Conservation (phyloP, 768 basidiomycete species). For the Lentinula boryana region DNA sequence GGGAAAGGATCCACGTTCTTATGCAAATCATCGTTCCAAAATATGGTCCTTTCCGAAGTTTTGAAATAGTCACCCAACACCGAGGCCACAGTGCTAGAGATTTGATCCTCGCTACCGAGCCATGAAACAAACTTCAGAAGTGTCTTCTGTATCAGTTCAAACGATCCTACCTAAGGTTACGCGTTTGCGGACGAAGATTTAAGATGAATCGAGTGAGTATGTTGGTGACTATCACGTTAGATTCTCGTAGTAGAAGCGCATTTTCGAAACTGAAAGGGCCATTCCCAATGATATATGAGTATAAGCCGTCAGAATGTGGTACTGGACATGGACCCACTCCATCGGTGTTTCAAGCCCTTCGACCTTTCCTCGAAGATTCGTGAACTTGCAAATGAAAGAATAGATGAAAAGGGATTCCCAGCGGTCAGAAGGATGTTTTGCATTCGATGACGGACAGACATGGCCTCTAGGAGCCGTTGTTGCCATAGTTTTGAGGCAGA, state of each 20-base stretch:
- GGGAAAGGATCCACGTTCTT: constrained; percentile 73
- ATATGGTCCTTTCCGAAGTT: constrained; percentile 66
- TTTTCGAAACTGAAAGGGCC: constrained; percentile 60
- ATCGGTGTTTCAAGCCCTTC: constrained; percentile 76
- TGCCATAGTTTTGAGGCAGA: constrained; percentile 20
- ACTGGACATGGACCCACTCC: constrained; percentile 57
- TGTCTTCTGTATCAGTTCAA: constrained; percentile 18
- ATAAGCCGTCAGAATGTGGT: constrained; percentile 3
- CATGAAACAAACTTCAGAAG: constrained; percentile 20
- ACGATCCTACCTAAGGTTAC: constrained; percentile 76
- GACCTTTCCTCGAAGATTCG: constrained; percentile 64
- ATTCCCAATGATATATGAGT: constrained; percentile 28
- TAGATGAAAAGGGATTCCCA: constrained; percentile 88
- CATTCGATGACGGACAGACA: constrained; percentile 54
- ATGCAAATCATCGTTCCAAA: constrained; percentile 69
- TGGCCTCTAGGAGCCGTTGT: constrained; percentile 31
- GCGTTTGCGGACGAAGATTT: constrained; percentile 82
- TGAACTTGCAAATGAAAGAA: constrained; percentile 81
- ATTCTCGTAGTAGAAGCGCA: constrained; percentile 65
- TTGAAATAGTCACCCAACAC: constrained; percentile 72
- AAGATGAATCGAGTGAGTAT: constrained; percentile 72
- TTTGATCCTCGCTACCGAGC: constrained; percentile 65
- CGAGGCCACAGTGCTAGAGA: constrained; percentile 66
- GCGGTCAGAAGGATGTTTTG: constrained; percentile 70
- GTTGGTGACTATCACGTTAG: constrained; percentile 66